phyloP scores from a whole-genome alignment of 2,329 filamentous ascomycete genomes.

The Paracamarosporium sp. region DNA sequence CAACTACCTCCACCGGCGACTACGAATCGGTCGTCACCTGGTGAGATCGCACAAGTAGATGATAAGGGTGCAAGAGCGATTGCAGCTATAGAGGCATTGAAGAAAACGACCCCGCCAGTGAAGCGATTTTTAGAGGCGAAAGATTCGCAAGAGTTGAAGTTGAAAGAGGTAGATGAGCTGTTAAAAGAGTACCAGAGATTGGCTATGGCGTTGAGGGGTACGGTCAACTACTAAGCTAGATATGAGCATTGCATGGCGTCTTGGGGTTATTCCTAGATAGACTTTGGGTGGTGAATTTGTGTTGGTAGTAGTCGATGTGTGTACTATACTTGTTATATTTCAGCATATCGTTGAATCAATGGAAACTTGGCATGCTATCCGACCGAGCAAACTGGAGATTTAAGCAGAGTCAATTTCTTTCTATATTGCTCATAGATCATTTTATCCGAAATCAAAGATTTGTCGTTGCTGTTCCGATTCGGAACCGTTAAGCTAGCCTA shows the following conservation, averaged over 20 bases:
- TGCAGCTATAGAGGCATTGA: conserved; percentile 52
- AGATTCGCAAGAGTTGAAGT: conserved; percentile 52
- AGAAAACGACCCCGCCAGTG: conserved; percentile 54
- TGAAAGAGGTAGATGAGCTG: conserved; percentile 57
- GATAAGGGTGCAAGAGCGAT: conserved; percentile 49
- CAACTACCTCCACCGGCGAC: conserved; percentile 30
- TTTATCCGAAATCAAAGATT: too few relatives aligned
- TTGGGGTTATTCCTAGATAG: neutral
- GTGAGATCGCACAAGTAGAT: conserved; percentile 28
- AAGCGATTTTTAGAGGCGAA: conserved; percentile 56
- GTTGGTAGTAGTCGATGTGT: too few relatives aligned
- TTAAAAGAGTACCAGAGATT: conserved; percentile 53
- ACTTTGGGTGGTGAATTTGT: too few relatives aligned
- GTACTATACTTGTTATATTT: neutral
- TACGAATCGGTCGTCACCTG: conserved; percentile 23
- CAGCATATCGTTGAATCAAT: neutral
- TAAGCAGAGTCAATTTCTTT: too few relatives aligned
- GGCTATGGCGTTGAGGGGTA: conserved; percentile 51
- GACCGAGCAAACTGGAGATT: too few relatives aligned
- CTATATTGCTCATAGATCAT: too few relatives aligned
- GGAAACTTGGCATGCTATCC: neutral
- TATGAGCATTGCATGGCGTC: neutral
- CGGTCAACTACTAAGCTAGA: conserved; percentile 42
- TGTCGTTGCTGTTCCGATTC: neutral
- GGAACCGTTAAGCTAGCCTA: conserved; percentile 16